Conservation (phyloP, 768 basidiomycete species). For the Boletus vermiculosoides region DNA sequence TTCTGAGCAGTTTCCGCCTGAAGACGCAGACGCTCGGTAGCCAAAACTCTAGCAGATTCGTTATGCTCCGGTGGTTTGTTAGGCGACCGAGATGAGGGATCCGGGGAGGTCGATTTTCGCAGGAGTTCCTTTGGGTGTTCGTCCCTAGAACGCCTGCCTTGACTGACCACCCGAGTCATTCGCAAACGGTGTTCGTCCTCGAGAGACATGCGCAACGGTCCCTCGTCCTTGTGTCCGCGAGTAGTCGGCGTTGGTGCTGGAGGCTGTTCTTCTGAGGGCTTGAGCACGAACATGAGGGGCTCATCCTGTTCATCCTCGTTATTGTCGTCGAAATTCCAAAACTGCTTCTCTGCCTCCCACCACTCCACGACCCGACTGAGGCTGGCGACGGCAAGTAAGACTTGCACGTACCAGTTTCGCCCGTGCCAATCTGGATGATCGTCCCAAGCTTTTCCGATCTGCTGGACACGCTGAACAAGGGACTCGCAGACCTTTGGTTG, state of each 20-base stretch:
- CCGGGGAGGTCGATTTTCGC: constrained; percentile 37
- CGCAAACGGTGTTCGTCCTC: constrained; percentile 42
- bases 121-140: constrained; percentile 53
- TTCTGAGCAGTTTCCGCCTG: constrained; percentile 95
- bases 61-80: constrained; percentile 55
- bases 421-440: constrained; percentile 98
- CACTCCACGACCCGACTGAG: constrained; percentile 96
- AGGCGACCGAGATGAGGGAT: constrained; percentile 35
- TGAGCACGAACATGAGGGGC: constrained; percentile 90
- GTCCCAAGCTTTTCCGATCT: constrained; percentile 94
- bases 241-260: constrained; percentile 40
- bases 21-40: constrained; percentile 82
- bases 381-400: constrained; percentile 92
- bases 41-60: constrained; percentile 80
- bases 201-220: constrained; percentile 37
- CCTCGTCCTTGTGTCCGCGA: constrained; percentile 34
- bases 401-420: constrained; percentile 96
- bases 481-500: constrained; percentile 82
- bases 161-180: constrained; percentile 48
- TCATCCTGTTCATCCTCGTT: constrained; percentile 89
- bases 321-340: constrained; percentile 98
- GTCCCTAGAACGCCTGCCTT: constrained; percentile 55
- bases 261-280: constrained; percentile 68
- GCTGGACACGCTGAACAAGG: constrained; percentile 87
- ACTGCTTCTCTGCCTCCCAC: constrained; percentile 99